These are phyloP conservation scores for Chiua virens DNA, from an alignment of 768 basidiomycete genomes.

Conservation along the genomic window DNA sequence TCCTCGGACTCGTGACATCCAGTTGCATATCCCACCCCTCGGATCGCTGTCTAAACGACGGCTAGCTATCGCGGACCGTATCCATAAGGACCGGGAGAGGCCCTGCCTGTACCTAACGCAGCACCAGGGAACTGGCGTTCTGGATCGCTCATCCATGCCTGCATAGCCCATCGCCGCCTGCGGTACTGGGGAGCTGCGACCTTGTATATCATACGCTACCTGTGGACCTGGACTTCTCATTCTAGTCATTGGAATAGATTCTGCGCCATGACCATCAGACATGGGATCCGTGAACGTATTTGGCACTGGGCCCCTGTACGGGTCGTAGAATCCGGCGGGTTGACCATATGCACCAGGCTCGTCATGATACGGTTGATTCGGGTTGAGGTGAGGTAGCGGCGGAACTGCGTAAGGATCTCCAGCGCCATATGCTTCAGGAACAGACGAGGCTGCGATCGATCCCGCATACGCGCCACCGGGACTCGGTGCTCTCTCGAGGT, in stretches of 20 bases:
- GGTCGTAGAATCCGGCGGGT: slow-evolving; percentile 64
- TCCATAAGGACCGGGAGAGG: slow-evolving; percentile 51
- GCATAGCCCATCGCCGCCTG: slow-evolving; percentile 41
- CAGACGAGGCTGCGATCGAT: slow-evolving; percentile 46
- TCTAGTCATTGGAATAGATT: slow-evolving; percentile 73
- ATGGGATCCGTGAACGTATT: slow-evolving; percentile 52
- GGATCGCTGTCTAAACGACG: neutral
- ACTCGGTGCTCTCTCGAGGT: slow-evolving; percentile 52
- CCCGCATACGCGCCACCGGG: slow-evolving; percentile 46
- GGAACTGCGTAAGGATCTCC: slow-evolving; percentile 81
- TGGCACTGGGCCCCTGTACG: slow-evolving; percentile 76
- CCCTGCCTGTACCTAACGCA: slow-evolving; percentile 30
- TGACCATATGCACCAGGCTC: slow-evolving; percentile 51
- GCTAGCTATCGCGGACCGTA: slow-evolving; percentile 31
- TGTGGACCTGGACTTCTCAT: slow-evolving; percentile 43
- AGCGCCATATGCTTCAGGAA: slow-evolving; percentile 38
- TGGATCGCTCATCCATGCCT: slow-evolving; percentile 26
- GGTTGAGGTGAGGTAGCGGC: slow-evolving; percentile 78
- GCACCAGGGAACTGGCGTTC: slow-evolving; percentile 29
- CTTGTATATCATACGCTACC: slow-evolving; percentile 37
- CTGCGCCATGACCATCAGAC: slow-evolving; percentile 37
- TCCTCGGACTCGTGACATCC: slow-evolving; percentile 12
- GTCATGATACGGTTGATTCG: slow-evolving; percentile 73
- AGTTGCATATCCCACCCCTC: neutral
- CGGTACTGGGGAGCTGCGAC: slow-evolving; percentile 41